Evolutionary conservation across 805 yeast genomes (phyloP).

Genomic region (Metschnikowia amazonensis): DNA sequence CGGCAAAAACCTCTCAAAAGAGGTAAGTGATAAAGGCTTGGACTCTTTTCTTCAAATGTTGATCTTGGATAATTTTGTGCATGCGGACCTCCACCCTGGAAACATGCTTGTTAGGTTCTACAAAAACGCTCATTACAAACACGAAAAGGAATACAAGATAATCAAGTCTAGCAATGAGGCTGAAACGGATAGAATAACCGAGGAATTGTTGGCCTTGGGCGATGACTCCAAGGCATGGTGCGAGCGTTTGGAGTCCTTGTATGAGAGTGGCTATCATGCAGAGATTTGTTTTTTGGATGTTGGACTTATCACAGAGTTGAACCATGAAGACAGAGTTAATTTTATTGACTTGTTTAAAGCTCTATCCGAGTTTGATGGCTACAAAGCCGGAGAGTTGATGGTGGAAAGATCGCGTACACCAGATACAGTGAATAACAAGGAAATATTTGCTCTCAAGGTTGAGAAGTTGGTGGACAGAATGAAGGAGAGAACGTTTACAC

Average conservation of each 20-base stretch:
- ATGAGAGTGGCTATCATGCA: constrained; percentile 64
- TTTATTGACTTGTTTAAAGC: constrained; percentile 88
- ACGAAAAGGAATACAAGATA: constrained; percentile 40
- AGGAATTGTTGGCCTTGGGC: constrained; percentile 34
- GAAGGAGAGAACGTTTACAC: constrained; percentile 82
- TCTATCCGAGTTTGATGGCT: constrained; percentile 88
- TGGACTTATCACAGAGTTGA: constrained; percentile 88
- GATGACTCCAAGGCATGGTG: constrained; percentile 43
- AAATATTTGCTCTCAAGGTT: constrained; percentile 82
- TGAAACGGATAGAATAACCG: constrained; percentile 46
- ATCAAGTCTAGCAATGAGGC: constrained; percentile 41
- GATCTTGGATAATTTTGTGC: constrained; percentile 88
- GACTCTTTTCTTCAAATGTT: constrained; percentile 93
- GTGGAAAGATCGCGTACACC: constrained; percentile 93
- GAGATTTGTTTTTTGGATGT: constrained; percentile 90
- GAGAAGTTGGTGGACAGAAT: constrained; percentile 78
- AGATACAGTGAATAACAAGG: constrained; percentile 80
- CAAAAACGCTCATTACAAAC: constrained; percentile 43
- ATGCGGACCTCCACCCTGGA: constrained; percentile 97
- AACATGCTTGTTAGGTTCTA: constrained; percentile 77
- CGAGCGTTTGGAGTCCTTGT: constrained; percentile 41
- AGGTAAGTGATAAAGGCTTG: constrained; percentile 73
- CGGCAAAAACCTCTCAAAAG: constrained; percentile 57
- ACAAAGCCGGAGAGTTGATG: constrained; percentile 92
- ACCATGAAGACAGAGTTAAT: constrained; percentile 70